Evolutionary conservation across 2,329 filamentous ascomycete genomes (phyloP), one percentile per base, ranked within the genome.

Genomic region (Waltergamsia citrina): DNA sequence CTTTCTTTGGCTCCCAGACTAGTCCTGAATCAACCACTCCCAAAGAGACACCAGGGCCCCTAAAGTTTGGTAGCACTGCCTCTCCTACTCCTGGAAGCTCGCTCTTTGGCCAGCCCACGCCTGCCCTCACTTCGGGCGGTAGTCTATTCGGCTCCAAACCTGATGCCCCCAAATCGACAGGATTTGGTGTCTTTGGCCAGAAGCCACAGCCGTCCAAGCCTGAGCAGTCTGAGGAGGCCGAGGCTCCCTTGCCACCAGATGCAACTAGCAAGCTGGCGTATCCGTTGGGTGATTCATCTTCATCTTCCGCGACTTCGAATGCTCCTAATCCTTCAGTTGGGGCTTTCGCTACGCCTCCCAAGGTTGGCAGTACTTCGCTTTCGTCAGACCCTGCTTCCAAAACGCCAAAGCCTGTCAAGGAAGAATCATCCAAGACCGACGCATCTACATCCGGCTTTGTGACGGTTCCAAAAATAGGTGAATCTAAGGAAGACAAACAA

Each of bases 231-330:
- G 52, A 53, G 23, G 53, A 58, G 24, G 43, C 51, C 36, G 57
- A 57, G 38, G 52, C 47, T 16, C 70, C 71, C 37, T 53, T 75
- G 5, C 71, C 72, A 22, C 70, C 71, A 16, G 70, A 75, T 40
- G 54, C 67, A 37, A 73, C 62, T 35, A 76, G 69, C 60, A 73
- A 67, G 57, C 52, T 56, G 38, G 50, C 57, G 33, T 74, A 64
- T 45, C 54, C 60, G 32, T 43, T 71, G 25, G 67, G 64, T 31
- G 65, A 70, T 38, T 69, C 67, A 14, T 67, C 65, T 23, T 69
- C 67, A 28, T 71, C 69, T 39, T 74, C 69, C 30, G 57, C 60
- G 40, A 52, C 56, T 34, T 65, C 67, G 36, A 53, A 48, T 43
- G 43, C 39, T 14, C 29, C 45, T 3, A 47, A 45, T 14, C 47